phyloP scores from a whole-genome alignment of 495 filamentous ascomycete genomes.

The Xylaria telfairii region DNA sequence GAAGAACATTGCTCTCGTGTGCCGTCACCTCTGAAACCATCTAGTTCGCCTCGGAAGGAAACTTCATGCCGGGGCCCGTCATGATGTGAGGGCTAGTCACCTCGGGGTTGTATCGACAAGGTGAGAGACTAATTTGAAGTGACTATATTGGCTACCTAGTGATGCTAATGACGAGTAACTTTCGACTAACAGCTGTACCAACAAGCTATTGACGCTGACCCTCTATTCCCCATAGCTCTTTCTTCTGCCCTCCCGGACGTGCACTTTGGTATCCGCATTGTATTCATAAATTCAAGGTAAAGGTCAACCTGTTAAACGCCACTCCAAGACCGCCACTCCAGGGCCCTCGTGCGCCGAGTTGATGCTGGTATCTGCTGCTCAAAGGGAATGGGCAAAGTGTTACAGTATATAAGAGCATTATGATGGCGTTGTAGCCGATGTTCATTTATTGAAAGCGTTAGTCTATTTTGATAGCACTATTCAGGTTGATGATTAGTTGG shows the following conservation, averaged over 20 bases:
- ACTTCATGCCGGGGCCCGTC: not conserved
- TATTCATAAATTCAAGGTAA: not conserved
- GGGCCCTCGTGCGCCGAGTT: constrained; percentile 3
- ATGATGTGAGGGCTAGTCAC: not conserved
- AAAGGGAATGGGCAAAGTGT: constrained; percentile 23
- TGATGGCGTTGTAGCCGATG: not conserved
- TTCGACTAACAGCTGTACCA: not conserved
- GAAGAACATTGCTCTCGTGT: not conserved
- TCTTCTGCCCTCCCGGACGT: not conserved
- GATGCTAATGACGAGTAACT: not conserved
- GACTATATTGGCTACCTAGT: not conserved
- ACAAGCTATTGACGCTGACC: not conserved
- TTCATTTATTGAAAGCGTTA: constrained; percentile 22
- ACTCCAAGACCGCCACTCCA: not conserved
- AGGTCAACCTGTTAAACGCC: not conserved
- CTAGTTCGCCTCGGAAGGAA: not conserved
- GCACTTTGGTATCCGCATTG: not conserved
- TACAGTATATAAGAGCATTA: constrained; percentile 30
- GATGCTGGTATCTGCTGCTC: not conserved
- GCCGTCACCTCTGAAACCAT: not conserved
- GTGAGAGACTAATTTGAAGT: not conserved
- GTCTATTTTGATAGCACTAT: constrained; percentile 46
- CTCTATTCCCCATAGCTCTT: not conserved
- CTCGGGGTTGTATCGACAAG: not conserved
- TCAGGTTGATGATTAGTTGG: constrained; percentile 24